Evolutionary conservation across 1,139 yeast genomes (phyloP).

Genomic region (Yamadazyma dushanensis): DNA sequence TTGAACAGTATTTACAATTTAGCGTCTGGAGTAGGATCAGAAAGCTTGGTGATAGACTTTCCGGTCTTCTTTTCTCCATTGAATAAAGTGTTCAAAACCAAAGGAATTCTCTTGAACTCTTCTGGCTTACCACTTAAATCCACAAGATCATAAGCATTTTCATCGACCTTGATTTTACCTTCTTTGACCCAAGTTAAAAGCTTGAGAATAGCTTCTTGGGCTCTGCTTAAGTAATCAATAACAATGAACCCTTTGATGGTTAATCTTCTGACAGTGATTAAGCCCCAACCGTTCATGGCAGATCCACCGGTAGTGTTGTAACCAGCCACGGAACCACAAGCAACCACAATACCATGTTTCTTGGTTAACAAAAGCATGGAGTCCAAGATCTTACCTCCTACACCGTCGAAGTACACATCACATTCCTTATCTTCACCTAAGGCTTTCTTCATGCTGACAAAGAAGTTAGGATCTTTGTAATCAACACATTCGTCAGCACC

Average conservation of each 20-base stretch:
- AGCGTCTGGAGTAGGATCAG: conserved; percentile 12
- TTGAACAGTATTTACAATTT: conserved; percentile 7
- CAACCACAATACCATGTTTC: conserved; percentile 46
- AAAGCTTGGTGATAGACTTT: conserved; percentile 36
- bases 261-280: conserved; percentile 49
- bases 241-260: conserved; percentile 51
- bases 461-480: conserved; percentile 50
- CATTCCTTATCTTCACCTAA: conserved; percentile 42
- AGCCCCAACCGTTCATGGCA: conserved; percentile 37
- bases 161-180: conserved; percentile 41
- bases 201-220: conserved; percentile 34
- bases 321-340: conserved; percentile 65
- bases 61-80: conserved; percentile 33
- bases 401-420: conserved; percentile 57
- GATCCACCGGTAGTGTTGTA: conserved; percentile 46
- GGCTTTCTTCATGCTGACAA: conserved; percentile 41
- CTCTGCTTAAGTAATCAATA: conserved; percentile 32
- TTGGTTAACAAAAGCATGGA: conserved; percentile 42
- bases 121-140: conserved; percentile 25
- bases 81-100: conserved; percentile 30
- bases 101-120: conserved; percentile 28
- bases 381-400: conserved; percentile 63
- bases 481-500: conserved; percentile 58
- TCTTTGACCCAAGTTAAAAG: conserved; percentile 33
- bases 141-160: conserved; percentile 22